These are phyloP conservation scores for Gloeopeniophorella convolvens DNA, from an alignment of 768 basidiomycete genomes.

Conservation along the genomic window DNA sequence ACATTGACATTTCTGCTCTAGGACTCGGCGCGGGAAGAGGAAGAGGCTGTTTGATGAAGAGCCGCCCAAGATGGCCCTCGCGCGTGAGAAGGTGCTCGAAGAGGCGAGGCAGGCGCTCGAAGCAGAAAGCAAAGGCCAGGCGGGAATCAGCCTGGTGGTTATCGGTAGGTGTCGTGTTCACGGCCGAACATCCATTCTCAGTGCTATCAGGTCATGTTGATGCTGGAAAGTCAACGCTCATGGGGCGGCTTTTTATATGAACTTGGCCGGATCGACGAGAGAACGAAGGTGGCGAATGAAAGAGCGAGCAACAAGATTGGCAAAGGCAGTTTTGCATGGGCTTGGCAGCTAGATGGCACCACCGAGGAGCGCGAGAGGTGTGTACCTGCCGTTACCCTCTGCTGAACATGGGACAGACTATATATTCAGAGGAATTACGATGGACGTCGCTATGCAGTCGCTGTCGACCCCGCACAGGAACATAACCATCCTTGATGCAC, in stretches of 20 bases:
- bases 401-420: constrained; percentile 1
- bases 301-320: constrained; percentile 84
- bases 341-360: constrained; percentile 94
- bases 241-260: constrained; percentile 95
- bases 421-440: constrained; percentile 80
- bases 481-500: constrained; percentile 94
- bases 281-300: constrained; percentile 77
- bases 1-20: constrained; percentile 68
- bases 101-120: constrained; percentile 58
- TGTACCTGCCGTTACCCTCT: neutral
- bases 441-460: constrained; percentile 89
- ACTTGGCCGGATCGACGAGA: constrained; percentile 81
- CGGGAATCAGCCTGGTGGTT: constrained; percentile 80
- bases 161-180: constrained; percentile 52
- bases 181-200: neutral
- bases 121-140: constrained; percentile 47
- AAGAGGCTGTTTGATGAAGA: constrained; percentile 40
- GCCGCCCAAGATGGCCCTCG: constrained; percentile 58
- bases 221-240: constrained; percentile 96
- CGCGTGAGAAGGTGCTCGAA: constrained; percentile 76
- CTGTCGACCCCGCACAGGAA: constrained; percentile 65
- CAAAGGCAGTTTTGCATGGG: constrained; percentile 95
- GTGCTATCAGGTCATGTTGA: constrained; percentile 82
- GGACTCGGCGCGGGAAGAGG: constrained; percentile 52
- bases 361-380: constrained; percentile 91